These are phyloP conservation scores for Fusarium nelsonii DNA, from an alignment of 2,329 filamentous ascomycete species.

Conservation along the genomic window DNA sequence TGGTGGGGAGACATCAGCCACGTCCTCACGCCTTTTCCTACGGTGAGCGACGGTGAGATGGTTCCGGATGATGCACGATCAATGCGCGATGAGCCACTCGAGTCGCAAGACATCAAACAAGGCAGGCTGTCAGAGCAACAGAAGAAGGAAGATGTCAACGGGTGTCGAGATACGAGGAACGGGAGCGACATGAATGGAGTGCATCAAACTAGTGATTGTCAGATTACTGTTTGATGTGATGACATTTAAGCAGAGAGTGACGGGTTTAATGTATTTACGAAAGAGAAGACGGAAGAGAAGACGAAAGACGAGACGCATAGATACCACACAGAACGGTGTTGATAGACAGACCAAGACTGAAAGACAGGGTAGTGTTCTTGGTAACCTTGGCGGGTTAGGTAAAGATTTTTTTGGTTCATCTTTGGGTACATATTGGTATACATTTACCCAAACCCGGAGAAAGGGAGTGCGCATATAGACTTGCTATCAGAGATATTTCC, in stretches of 20 bases:
- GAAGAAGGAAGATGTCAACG: conserved; percentile 22
- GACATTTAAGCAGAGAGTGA: background rate
- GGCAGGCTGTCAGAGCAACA: conserved; percentile 29
- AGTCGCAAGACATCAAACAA: conserved; percentile 41
- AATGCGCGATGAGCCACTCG: conserved; percentile 52
- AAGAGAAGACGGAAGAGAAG: conserved; percentile 13
- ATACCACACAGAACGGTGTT: conserved; percentile 37
- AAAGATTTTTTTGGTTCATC: conserved; percentile 2
- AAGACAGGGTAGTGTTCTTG: background rate
- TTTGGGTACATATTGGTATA: background rate
- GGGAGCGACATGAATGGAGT: conserved; percentile 18
- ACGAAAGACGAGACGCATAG: conserved; percentile 22
- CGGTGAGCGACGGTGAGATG: conserved; percentile 68
- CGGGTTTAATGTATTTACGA: conserved; percentile 5
- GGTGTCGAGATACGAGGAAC: conserved; percentile 22
- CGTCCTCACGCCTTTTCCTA: conserved; percentile 75
- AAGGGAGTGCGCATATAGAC: conserved; percentile 20
- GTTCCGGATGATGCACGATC: conserved; percentile 61
- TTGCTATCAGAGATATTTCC: background rate
- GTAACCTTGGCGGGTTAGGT: conserved; percentile 1
- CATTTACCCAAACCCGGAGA: background rate
- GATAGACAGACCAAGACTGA: conserved; percentile 22
- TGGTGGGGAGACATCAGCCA: conserved; percentile 81
- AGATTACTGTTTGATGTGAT: conserved; percentile 25
- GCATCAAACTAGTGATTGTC: conserved; percentile 11